phyloP scores from a whole-genome alignment of 108 stramenopile species.

The Cyclotella baltica region DNA sequence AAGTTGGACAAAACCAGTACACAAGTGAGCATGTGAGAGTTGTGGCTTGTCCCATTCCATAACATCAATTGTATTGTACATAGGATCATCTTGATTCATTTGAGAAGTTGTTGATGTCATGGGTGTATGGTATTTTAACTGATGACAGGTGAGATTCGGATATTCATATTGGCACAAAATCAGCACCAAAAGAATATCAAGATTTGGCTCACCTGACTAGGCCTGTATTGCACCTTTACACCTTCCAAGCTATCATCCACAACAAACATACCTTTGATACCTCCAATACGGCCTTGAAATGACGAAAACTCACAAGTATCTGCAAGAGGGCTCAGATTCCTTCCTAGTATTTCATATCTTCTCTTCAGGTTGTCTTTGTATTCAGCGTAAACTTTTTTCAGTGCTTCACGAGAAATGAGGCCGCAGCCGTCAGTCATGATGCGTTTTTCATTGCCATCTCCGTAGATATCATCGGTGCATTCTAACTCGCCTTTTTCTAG shows the following conservation, averaged over 20 bases:
- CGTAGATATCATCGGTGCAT: constrained; percentile 26
- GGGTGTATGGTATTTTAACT: constrained; percentile 33
- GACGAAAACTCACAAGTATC: constrained; percentile 26
- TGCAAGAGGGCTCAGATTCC: neutral
- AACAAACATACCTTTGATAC: constrained; percentile 53
- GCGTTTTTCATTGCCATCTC: neutral
- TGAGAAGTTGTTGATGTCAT: constrained; percentile 9
- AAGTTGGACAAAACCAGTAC: constrained; percentile 9
- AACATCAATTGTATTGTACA: constrained; percentile 48
- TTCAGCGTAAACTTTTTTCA: constrained; percentile 34
- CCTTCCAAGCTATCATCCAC: constrained; percentile 39
- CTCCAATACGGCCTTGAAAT: constrained; percentile 53
- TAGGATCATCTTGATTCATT: neutral
- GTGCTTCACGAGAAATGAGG: constrained; percentile 32
- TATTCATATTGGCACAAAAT: neutral
- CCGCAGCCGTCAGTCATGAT: constrained; percentile 50
- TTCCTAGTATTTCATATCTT: neutral
- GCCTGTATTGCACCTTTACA: constrained; percentile 32
- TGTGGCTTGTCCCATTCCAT: constrained; percentile 38
- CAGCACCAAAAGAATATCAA: neutral
- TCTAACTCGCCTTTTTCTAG: constrained; percentile 19
- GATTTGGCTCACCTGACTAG: constrained; percentile 12
- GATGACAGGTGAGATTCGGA: neutral
- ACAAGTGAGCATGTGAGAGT: constrained; percentile 13
- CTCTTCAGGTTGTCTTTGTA: constrained; percentile 16